Conservation (phyloP, 2,329 filamentous ascomycete genomes). For the Xylariaceae sp. region DNA sequence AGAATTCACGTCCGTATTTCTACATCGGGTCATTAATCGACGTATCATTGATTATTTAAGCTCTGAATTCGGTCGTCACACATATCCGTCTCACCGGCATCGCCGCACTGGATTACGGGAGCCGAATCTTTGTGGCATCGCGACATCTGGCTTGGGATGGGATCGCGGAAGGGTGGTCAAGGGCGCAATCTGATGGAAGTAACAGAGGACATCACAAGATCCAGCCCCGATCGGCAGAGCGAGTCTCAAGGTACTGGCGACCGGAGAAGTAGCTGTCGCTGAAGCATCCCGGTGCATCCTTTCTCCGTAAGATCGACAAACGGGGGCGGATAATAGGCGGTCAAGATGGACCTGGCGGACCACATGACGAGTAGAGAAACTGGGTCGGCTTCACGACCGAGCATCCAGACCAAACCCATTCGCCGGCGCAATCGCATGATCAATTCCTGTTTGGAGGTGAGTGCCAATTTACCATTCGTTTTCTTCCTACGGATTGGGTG, state of each 20-base stretch:
- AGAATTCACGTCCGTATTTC: conserved; percentile 13
- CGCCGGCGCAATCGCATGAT: conserved; percentile 62
- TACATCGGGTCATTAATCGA: neutral
- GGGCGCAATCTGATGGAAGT: conserved; percentile 9
- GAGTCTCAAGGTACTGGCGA: neutral
- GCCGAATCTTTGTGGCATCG: neutral
- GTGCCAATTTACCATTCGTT: neutral
- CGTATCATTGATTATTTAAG: neutral
- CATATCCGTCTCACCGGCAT: conserved; percentile 3
- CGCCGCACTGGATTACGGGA: conserved; percentile 7
- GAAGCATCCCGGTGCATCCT: conserved; percentile 1
- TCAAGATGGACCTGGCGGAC: conserved; percentile 16
- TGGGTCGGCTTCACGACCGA: conserved; percentile 23
- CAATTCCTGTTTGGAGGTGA: conserved; percentile 58
- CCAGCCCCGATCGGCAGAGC: neutral
- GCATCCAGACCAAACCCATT: conserved; percentile 40
- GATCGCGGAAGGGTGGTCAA: conserved; percentile 8
- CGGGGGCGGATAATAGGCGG: neutral
- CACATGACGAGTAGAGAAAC: conserved; percentile 13
- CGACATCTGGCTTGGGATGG: conserved; percentile 10
- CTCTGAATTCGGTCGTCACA: neutral
- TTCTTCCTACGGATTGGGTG: conserved; percentile 8
- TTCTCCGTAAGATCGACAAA: neutral
- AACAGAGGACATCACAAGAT: conserved; percentile 3
- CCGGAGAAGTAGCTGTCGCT: neutral